Evolutionary conservation across 2,329 filamentous ascomycete genomes (phyloP).

Genomic region (Juglanconis sp.): DNA sequence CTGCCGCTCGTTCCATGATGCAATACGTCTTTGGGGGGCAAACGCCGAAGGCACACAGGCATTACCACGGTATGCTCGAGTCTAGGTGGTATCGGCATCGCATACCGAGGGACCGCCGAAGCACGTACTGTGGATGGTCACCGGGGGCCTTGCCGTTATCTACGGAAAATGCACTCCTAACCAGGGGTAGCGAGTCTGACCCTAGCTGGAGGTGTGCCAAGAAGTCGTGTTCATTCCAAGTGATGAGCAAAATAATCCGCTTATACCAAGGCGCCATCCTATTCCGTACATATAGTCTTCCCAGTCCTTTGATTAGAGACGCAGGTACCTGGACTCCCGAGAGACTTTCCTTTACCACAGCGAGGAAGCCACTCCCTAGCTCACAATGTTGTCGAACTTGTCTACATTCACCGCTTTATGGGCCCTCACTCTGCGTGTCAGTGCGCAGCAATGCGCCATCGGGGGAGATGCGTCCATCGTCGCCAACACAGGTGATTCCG

Average conservation of each 20-base stretch:
- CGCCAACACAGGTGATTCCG: conserved; percentile 26
- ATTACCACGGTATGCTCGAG: too few species aligned
- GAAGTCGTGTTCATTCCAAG: background rate
- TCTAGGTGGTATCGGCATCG: too few species aligned
- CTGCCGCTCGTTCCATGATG: background rate
- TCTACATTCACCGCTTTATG: conserved; percentile 5
- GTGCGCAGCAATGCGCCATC: conserved; percentile 11
- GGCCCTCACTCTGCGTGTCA: background rate
- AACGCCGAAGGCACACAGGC: background rate
- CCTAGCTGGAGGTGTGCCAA: background rate
- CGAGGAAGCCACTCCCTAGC: too few species aligned
- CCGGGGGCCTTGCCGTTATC: too few species aligned
- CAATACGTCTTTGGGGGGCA: background rate
- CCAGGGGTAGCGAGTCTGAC: background rate
- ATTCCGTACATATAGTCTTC: too few species aligned
- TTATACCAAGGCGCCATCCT: too few species aligned
- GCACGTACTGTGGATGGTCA: too few species aligned
- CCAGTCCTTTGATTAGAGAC: too few species aligned
- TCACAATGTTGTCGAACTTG: background rate
- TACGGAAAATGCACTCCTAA: background rate
- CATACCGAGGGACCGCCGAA: background rate
- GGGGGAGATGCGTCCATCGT: conserved; percentile 26
- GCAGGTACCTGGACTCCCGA: too few species aligned
- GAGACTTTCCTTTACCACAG: too few species aligned
- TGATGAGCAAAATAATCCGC: background rate